Base-by-base conservation (phyloP, 768 basidiomycete species). In the Paxillus involutus region DNA sequence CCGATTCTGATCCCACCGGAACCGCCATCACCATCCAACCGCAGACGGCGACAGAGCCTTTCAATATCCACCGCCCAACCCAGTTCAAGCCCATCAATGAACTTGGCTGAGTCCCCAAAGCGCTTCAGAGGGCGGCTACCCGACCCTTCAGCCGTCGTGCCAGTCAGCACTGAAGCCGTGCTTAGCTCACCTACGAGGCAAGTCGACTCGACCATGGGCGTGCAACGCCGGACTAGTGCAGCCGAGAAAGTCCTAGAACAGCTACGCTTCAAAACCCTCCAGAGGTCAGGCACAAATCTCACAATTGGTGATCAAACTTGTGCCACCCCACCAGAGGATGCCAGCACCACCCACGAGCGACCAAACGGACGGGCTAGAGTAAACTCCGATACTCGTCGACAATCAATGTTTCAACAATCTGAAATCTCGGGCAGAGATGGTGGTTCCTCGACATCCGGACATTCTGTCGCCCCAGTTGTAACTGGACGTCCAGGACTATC, bases 161-260 rank as follows among this genome's bases (percentile, higher is more conserved):
- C 58, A 5, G 49, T 49, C 26, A 60, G 59, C 32, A 49, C 53
- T 6, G 69, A 69, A 35, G 52, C 47, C n/a, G 52, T 53, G 6
- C 49, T 62, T 14, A 51, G 66, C 57, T 65, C 74, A 45, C 62
- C 67, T 32, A 62, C 60, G 8, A 52, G 41, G 69, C 78, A 56
- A 75, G 68, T 59, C 64, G 78, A 56, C 66, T 73, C 52, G 33
- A 53, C 57, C 6, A 57, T 49, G 32, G 53, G 49, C 14, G 46
- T 53, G 3, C 76, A 77, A 9, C 78, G 84, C 52, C 71, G 82
- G 51, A 71, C 81, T 4, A 89, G 87, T 56, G 84, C 82, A 11
- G 87, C 88, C 0, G 87, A 89, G 64, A 81, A 79, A 47, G 81
- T 85, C 1, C 73, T 89, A 12, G 87, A 87, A 60, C 83, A 86